Evolutionary conservation across 257 asterid species (phyloP).

Genomic region (Solanum sejunctum): DNA sequence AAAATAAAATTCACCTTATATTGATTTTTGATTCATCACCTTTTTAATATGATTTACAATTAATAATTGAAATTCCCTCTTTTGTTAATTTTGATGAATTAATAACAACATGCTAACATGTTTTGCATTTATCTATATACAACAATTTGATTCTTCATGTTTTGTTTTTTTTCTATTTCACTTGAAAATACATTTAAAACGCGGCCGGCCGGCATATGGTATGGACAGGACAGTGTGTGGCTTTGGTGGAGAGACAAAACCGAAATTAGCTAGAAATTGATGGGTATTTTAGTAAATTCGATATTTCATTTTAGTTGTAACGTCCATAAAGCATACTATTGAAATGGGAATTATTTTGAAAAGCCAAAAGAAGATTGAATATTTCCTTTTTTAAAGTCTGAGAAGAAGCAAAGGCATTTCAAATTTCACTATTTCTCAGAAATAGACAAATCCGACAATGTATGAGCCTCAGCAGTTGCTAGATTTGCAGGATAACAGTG

Average conservation of each 20-base stretch:
- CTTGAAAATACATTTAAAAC: background rate
- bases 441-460: conserved; percentile 9
- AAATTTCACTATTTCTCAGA: background rate
- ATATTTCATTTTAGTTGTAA: background rate
- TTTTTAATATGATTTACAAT: too few relatives aligned
- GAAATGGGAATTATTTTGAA: background rate
- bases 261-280: background rate
- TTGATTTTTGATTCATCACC: too few relatives aligned
- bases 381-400: background rate
- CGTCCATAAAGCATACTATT: background rate
- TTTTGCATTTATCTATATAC: background rate
- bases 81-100: too few relatives aligned
- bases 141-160: background rate
- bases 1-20: too few relatives aligned
- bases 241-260: background rate
- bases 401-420: background rate
- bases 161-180: background rate
- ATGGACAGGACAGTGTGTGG: background rate
- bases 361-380: background rate
- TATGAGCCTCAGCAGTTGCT: conserved; percentile 41
- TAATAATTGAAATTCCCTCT: too few relatives aligned
- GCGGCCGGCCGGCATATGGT: background rate
- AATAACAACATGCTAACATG: background rate
- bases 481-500: conserved; percentile 47
- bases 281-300: background rate